Evolutionary conservation across 129 eudicot species (phyloP).

Genomic region (Artemisia annua): DNA sequence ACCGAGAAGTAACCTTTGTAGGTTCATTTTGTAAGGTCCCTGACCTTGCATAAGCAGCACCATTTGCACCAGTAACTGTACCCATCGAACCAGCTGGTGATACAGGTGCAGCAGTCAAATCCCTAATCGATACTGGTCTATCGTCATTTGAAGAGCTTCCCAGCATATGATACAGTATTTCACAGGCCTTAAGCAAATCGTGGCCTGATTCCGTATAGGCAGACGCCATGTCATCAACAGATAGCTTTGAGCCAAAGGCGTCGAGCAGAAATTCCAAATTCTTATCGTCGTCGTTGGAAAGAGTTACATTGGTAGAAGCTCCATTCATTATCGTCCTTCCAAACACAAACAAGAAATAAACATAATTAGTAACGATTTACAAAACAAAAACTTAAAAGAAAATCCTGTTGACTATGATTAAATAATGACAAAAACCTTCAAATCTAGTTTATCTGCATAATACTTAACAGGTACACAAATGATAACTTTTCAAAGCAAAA

Average conservation of each 20-base stretch:
- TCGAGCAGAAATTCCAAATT: constrained; percentile 61
- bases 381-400: not conserved
- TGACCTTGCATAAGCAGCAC: constrained; percentile 35
- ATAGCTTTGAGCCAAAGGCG: constrained; percentile 60
- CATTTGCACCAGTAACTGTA: constrained; percentile 22
- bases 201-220: constrained; percentile 63
- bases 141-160: constrained; percentile 41
- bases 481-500: constrained; percentile 3
- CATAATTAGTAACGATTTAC: constrained; percentile 11
- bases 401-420: not conserved
- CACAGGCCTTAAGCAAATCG: constrained; percentile 46
- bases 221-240: constrained; percentile 65
- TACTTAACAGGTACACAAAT: not conserved
- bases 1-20: constrained; percentile 14
- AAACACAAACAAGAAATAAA: constrained; percentile 24
- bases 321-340: constrained; percentile 49
- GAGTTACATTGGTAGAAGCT: constrained; percentile 33
- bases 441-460: not conserved
- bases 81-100: constrained; percentile 21
- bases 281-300: constrained; percentile 39
- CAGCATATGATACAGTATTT: constrained; percentile 46
- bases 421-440: not conserved
- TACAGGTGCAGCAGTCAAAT: constrained; percentile 23
- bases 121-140: constrained; percentile 27
- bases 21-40: constrained; percentile 13